Evolutionary conservation across 2,329 filamentous ascomycete species (phyloP).

Genomic region (Diaporthe destruens): DNA sequence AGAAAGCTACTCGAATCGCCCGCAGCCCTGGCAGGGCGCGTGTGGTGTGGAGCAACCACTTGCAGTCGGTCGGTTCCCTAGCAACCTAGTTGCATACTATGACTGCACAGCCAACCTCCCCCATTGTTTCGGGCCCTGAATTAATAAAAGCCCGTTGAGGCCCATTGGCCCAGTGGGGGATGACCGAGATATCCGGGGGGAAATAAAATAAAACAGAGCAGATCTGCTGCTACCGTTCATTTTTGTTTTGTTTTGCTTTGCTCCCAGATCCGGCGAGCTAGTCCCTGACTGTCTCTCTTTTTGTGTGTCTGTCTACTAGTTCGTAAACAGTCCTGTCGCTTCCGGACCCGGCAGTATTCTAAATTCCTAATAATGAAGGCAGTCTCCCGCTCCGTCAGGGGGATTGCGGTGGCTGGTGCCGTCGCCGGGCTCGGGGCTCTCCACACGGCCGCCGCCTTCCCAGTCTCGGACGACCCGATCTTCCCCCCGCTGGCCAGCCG

Average conservation of each 20-base stretch:
- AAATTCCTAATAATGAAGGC: conserved; percentile 27
- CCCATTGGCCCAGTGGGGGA: background rate
- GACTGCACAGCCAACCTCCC: conserved; percentile 32
- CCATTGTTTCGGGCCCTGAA: conserved; percentile 31
- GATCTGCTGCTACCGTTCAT: conserved; percentile 12
- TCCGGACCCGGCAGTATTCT: conserved; percentile 5
- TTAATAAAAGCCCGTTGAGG: conserved; percentile 11
- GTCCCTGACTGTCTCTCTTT: conserved; percentile 1
- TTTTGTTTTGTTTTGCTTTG: background rate
- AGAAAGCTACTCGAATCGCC: conserved; percentile 1
- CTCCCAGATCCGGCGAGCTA: conserved; percentile 9
- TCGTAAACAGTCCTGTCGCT: conserved; percentile 31
- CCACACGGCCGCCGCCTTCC: conserved; percentile 20
- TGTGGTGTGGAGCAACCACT: conserved; percentile 21
- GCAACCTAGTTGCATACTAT: conserved; percentile 20
- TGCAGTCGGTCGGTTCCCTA: background rate
- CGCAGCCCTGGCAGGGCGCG: conserved; percentile 17
- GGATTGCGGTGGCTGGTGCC: conserved; percentile 31
- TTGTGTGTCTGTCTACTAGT: background rate
- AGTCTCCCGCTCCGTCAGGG: conserved; percentile 25
- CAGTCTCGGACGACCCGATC: conserved; percentile 19
- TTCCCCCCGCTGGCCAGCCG: conserved; percentile 19
- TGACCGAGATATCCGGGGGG: conserved; percentile 3
- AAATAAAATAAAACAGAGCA: conserved; percentile 17
- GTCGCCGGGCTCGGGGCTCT: conserved; percentile 30